These are phyloP conservation scores for Stentor coeruleus DNA, from an alignment of 73 alveolate species.

Conservation along the genomic window DNA sequence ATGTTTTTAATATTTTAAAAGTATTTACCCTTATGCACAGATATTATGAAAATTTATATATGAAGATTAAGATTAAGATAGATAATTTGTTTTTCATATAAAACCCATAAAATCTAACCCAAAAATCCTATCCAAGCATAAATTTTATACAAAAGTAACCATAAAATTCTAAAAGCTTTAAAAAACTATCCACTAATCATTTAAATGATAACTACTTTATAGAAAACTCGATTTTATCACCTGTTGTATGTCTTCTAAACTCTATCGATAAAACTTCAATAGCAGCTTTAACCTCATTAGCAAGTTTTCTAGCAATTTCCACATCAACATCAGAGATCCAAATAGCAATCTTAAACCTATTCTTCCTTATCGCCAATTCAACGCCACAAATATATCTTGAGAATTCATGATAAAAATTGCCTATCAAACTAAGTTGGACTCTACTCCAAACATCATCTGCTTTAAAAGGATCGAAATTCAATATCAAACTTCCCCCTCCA, in stretches of 20 bases:
- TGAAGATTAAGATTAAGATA: too few relatives aligned
- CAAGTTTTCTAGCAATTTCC: not conserved
- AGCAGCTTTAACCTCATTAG: not conserved
- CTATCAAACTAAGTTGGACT: not conserved
- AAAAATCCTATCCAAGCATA: too few relatives aligned
- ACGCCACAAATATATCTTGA: not conserved
- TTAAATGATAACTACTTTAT: too few relatives aligned
- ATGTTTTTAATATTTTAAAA: too few relatives aligned
- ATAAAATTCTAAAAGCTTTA: too few relatives aligned
- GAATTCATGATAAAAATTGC: not conserved
- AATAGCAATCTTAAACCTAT: conserved; percentile 5
- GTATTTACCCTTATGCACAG: too few relatives aligned
- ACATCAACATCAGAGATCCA: not conserved
- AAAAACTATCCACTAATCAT: too few relatives aligned
- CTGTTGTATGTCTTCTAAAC: not conserved
- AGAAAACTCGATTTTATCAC: too few relatives aligned
- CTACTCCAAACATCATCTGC: not conserved
- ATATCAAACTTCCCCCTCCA: conserved; percentile 10
- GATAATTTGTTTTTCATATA: too few relatives aligned
- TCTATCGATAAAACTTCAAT: not conserved
- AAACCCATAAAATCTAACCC: too few relatives aligned
- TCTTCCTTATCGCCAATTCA: not conserved
- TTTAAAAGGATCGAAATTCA: not conserved
- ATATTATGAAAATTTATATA: too few relatives aligned
- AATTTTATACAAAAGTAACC: too few relatives aligned